These are phyloP conservation scores for Ganoderma sp. DNA, from an alignment of 1,284 basidiomycete genomes.

Conservation along the genomic window DNA sequence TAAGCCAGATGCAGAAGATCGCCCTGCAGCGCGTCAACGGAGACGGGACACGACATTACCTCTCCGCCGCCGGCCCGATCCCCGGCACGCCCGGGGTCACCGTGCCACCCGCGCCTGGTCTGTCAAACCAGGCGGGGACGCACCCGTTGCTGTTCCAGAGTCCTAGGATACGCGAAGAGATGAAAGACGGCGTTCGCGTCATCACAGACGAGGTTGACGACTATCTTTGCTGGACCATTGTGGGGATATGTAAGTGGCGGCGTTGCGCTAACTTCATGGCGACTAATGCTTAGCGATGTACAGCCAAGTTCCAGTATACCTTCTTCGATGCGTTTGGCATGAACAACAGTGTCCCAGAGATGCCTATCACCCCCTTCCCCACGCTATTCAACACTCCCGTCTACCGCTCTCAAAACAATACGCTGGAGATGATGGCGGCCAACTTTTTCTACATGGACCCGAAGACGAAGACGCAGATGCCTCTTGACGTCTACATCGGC, in stretches of 20 bases:
- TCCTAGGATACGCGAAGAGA: conserved; percentile 74
- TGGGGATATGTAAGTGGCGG: conserved; percentile 83
- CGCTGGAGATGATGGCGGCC: conserved; percentile 82
- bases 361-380: conserved; percentile 88
- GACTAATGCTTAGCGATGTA: conserved; percentile 25
- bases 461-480: conserved; percentile 64
- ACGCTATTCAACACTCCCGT: conserved; percentile 82
- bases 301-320: conserved; percentile 92
- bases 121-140: conserved; percentile 75
- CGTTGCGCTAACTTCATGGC: conserved; percentile 1
- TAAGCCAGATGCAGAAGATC: conserved; percentile 96
- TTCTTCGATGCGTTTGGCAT: conserved; percentile 89
- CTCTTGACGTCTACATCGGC: conserved; percentile 88
- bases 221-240: conserved; percentile 94
- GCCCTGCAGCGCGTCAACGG: conserved; percentile 85
- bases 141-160: conserved; percentile 81
- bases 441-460: conserved; percentile 83
- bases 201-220: conserved; percentile 90
- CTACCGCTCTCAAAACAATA: conserved; percentile 75
- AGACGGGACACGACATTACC: conserved; percentile 80
- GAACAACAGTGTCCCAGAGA: conserved; percentile 74
- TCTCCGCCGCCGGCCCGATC: conserved; percentile 83
- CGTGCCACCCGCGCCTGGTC: conserved; percentile 67
- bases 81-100: conserved; percentile 73
- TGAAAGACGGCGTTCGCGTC: conserved; percentile 71